Evolutionary conservation across 345 rosid genomes (phyloP), one percentile per base, ranked within the genome.

Genomic region (Syzygium aqueum): DNA sequence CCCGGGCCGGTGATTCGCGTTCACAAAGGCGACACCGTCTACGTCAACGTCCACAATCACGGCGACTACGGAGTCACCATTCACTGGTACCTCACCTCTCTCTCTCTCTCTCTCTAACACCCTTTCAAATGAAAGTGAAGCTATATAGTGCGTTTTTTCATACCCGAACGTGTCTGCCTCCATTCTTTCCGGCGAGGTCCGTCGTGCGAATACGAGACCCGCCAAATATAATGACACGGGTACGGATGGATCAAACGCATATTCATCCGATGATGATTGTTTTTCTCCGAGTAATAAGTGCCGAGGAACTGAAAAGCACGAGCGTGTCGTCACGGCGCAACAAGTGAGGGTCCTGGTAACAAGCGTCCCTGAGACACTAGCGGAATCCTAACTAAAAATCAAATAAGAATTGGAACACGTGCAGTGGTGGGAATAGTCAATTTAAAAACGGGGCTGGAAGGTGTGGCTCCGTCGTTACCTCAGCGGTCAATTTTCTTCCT

Each of bases 1-100:
- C 89, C 89, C 15, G 89, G 89, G 43, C 89, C 89, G 19, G 77
- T 17, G 85, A n/a, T 88, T 28, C 54, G 87, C 11, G 87, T 88
- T 14, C 85, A 15, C 17, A 77, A 73, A 46, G 89, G 89, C 5
- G 89, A 88, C 52, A 88, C 89, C 5, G 85, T 57, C 30, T 88
- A 53, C 30, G 33, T 88, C 85, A 88, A 85, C 17, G 85, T 85
- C 77, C 54, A 88, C 46, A 88, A 88, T 30, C 85, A 88, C 9
- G 89, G 85, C 40, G 17, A 9, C 8, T 85, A 88, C 33, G 87
- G 54, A 2, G 33, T 88, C 28, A 85, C 89, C 85, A 77, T 88
- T 49, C 89, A 88, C 85, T 88, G 89, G 89, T 87, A 84, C 80
- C 23, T 19, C 49, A 2, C 9, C 37, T 15, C 0, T 3, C 25